Base-by-base conservation (phyloP, 495 filamentous ascomycete genomes). In the Achaetomiella virescens region DNA sequence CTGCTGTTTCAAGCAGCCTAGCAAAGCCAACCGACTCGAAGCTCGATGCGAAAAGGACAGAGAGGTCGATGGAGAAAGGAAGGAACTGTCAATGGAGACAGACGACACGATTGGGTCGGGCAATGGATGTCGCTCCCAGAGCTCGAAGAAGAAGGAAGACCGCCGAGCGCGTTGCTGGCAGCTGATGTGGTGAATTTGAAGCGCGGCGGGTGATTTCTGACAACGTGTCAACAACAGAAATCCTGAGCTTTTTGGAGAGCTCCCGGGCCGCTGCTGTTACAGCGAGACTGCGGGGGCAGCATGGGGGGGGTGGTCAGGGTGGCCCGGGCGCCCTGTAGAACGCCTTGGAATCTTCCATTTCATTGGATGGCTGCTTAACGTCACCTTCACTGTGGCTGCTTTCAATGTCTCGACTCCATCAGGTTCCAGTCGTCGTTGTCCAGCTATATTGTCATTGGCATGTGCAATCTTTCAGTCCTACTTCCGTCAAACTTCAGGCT, bases 41-140 rank as follows among this genome's bases (percentile, higher is more conserved):
- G 43, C 45, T 42, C 46, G 58, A 54, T 55, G 53, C 43, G 27
- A 55, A 21, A 27, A 9, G 43, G 15, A 24, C 14, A 29, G 14
- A 8, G 20, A n/a, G 20, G 24, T 35, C 33, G 29, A 49, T 49
- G 54, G 46, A 46, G 54, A 45, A 45, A 52, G 37, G 53, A 52
- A 54, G 15, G 54, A 57, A 40, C 58, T 53, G 62, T 61, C 53
- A 41, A 47, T 49, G 46, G 42, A 63, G 60, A 63, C 59, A 63
- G 59, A 55, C 48, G 45, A 64, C 47, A 58, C 49, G 42, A 37
- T 55, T 40, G 41, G 37, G 29, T 49, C 43, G 59, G 61, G 61
- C 60, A 62, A 64, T 67, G 60, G 61, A 64, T 69, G 61, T 65
- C 66, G 63, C 70, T 74, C 63, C 70, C 69, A 75, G 64, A 70